Evolutionary conservation across 148 eudicot genomes (phyloP), one percentile per base, ranked within the genome.

Genomic region (Simmondsia chinensis): DNA sequence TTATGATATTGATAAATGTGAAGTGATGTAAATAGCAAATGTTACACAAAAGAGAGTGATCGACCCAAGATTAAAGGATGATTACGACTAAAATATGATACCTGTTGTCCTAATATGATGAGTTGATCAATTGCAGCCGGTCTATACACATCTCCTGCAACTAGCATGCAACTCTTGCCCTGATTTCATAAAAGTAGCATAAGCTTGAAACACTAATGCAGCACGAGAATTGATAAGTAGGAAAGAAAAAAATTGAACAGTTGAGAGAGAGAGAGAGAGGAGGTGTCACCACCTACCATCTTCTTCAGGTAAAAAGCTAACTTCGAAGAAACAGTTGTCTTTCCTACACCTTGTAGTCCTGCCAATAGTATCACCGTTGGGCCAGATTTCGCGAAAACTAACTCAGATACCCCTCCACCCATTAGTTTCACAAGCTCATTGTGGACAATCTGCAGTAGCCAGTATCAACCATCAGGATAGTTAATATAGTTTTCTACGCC

Each of bases 51-150:
- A n/a, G n/a, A n/a, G n/a, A n/a, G n/a, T n/a, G n/a, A n/a, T n/a
- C n/a, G n/a, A n/a, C n/a, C n/a, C n/a, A n/a, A n/a, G n/a, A n/a
- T n/a, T n/a, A n/a, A n/a, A n/a, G n/a, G n/a, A n/a, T n/a, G n/a
- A n/a, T n/a, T n/a, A n/a, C n/a, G n/a, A n/a, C n/a, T n/a, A n/a
- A n/a, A n/a, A n/a, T n/a, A n/a, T n/a, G 22, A 18, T 66, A 89
- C 97, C 88, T 82, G 84, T 63, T 89, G 54, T 38, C 97, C 95
- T 25, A 89, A 60, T 57, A 89, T 89, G 43, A 71, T 83, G 50
- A 89, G 86, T 60, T 89, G 95, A 54, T 89, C 97, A 37, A 85
- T 82, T 66, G 97, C 97, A 62, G 97, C 97, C 55, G 97, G 97
- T 60, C 97, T 79, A 64, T 89, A 89, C 12, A 89, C 85, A 64